A percentile compares a stretch with the other conserved stretches of the same genome.
Conservation (phyloP, 2,329 filamentous ascomycete species). For the Annulohypoxylon truncatum region DNA sequence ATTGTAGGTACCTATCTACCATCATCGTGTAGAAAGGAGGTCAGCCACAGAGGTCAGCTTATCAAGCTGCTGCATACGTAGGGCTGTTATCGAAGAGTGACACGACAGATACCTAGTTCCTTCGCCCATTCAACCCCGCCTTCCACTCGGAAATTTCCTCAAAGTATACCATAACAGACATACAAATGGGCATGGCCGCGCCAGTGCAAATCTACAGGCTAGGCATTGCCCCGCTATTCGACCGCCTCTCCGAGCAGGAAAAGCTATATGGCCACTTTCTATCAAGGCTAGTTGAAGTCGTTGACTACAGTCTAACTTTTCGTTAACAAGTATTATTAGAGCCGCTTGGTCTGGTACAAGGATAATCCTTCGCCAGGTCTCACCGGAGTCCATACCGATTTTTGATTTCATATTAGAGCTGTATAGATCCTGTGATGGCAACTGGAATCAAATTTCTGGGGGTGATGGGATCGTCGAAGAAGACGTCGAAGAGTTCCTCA, state of each 20-base stretch:
- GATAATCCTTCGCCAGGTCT: conserved; percentile 69
- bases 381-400: conserved; percentile 66
- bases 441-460: conserved; percentile 61
- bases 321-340: conserved; percentile 48
- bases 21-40: no score
- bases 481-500: conserved; percentile 62
- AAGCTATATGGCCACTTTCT: conserved; percentile 75
- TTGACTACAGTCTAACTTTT: background rate
- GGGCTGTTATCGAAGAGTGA: background rate
- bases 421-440: conserved; percentile 60
- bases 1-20: no score
- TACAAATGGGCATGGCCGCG: background rate
- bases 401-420: conserved; percentile 70
- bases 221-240: conserved; percentile 57
- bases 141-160: background rate
- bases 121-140: background rate
- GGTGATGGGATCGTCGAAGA: conserved; percentile 50
- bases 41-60: background rate
- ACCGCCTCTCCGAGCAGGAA: conserved; percentile 64
- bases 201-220: conserved; percentile 37
- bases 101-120: no score
- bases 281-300: conserved; percentile 44
- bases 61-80: background rate
- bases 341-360: conserved; percentile 67
- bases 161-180: background rate